Base-by-base conservation (phyloP, 2,329 filamentous ascomycete genomes). In the Talaromyces amestolkiae region DNA sequence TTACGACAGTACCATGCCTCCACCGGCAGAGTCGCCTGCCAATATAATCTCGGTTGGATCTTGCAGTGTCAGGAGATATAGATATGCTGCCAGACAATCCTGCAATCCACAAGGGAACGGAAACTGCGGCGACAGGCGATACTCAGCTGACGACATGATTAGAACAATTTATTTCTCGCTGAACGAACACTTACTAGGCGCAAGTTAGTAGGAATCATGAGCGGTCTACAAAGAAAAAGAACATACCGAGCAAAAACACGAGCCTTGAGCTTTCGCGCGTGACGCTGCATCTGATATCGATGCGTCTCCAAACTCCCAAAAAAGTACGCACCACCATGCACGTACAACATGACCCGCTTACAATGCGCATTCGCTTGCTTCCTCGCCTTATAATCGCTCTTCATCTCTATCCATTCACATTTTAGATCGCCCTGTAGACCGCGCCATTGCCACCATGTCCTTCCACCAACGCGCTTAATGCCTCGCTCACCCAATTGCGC, bases 371-470 rank as follows among this genome's bases (percentile, higher is more conserved):
- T 80, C 0, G 80, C 79, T 72, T 85, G 86, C 75, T 88, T 89
- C 65, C 92, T 87, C 73, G 90, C 88, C 67, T 89, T 83, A 73
- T 91, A 89, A 76, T 98, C 90, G 61, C 87, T 84, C 70, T 87
- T 89, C 93, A 97, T 97, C 83, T 98, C 95, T 70, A 99, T 92
- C 94, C 93, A 98, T 75, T 99, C 94, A 0, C 91, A 93, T 72
- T 88, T 87, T 33, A 97, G 80, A 0, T 87, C 83, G 31, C 87
- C 84, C 4, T 86, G 86, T 63, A 87, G 86, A 9, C 77, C 78
- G 61, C 91, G 86, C 93, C 93, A 97, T 78, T 92, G 87, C 94
- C 94, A 93, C 95, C 95, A 93, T 67, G 88, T 86, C 72, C 86
- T 84, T 3, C 95, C 95, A 47, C 95, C 95, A 53, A 96, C 88